Evolutionary conservation across 768 basidiomycete genomes (phyloP).

Genomic region (Rhodotorula diobovata): DNA sequence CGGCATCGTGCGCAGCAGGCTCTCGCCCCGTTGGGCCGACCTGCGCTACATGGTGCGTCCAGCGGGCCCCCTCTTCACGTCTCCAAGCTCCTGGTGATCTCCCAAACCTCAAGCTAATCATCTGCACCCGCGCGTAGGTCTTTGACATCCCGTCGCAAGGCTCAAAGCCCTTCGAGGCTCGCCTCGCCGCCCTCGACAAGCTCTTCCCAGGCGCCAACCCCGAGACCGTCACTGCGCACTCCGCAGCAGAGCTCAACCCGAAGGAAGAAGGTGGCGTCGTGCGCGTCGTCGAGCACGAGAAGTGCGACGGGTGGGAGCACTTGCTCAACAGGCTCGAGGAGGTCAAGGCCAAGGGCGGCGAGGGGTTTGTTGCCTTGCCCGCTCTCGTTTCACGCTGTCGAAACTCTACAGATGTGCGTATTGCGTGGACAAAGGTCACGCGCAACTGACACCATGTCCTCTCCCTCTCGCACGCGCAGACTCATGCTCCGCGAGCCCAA

Average conservation of each 20-base stretch:
- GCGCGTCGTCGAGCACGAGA: conserved; percentile 23
- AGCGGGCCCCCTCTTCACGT: no score
- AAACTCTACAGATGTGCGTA: no score
- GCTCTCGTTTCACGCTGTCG: no score
- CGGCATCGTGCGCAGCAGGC: conserved; percentile 23
- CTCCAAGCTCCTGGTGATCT: rapidly evolving
- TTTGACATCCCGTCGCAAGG: conserved; percentile 38
- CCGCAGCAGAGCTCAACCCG: neutral
- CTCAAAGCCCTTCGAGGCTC: conserved; percentile 28
- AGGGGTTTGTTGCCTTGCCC: conserved; percentile 38
- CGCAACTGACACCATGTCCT: neutral
- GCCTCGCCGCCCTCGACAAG: conserved; percentile 12
- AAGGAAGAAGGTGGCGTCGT: neutral
- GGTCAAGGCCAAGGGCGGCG: conserved; percentile 23
- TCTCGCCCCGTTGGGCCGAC: conserved; percentile 23
- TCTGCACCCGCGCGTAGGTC: conserved; percentile 20
- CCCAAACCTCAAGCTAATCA: no score
- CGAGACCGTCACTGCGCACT: neutral
- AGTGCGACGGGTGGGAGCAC: conserved; percentile 32
- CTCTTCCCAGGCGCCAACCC: conserved; percentile 17
- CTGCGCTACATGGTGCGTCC: conserved; percentile 35
- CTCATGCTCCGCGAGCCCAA: conserved; percentile 39
- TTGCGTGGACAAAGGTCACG: neutral
- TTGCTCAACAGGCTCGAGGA: conserved; percentile 14
- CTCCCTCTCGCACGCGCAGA: neutral